phyloP scores from a whole-genome alignment of 257 asterid species.

The Buddleja alternifolia region DNA sequence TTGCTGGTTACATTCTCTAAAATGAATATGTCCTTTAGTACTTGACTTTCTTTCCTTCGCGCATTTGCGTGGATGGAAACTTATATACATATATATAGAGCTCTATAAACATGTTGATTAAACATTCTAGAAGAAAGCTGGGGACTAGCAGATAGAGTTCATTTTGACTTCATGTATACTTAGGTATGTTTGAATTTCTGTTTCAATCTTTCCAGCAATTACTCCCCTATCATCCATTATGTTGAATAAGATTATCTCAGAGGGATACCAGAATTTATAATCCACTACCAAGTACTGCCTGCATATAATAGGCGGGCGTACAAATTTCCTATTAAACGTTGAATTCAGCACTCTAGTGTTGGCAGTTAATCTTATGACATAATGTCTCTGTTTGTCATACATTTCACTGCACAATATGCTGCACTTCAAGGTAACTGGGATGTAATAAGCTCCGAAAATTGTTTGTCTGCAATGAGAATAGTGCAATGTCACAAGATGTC shows the following conservation, averaged over 20 bases:
- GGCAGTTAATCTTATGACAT: not conserved
- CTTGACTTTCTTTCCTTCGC: not conserved
- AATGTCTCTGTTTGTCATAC: not conserved
- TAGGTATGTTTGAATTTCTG: not conserved
- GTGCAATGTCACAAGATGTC: not conserved
- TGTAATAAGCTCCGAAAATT: not conserved
- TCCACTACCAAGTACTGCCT: not conserved
- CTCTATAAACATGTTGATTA: no score
- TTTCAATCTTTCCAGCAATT: not conserved
- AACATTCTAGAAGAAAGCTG: no score
- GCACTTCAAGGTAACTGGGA: no score
- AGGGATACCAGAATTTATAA: not conserved
- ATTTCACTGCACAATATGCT: no score
- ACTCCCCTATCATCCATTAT: no score
- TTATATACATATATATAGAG: no score
- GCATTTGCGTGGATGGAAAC: not conserved
- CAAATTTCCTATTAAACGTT: not conserved
- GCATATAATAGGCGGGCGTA: not conserved
- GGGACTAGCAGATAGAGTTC: no score
- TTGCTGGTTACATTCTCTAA: not conserved
- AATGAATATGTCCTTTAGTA: not conserved
- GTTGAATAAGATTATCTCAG: not conserved
- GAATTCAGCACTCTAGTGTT: not conserved
- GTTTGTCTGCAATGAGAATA: constrained; percentile 15
- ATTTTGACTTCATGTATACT: not conserved